Evolutionary conservation across 108 stramenopile genomes (phyloP).

Genomic region (Cyclotella choctawhatcheeana): DNA sequence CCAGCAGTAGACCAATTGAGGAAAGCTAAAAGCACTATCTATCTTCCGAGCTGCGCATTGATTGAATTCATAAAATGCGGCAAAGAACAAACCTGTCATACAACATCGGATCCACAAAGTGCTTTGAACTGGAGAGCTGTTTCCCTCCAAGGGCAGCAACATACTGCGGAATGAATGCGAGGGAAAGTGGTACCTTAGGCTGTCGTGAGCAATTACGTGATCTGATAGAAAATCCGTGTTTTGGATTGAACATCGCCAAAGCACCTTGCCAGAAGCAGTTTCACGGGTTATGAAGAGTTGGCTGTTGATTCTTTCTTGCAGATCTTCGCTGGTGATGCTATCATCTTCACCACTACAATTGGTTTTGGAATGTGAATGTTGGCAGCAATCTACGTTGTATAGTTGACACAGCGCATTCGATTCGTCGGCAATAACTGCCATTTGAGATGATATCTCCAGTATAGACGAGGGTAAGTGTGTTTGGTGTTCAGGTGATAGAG

Average conservation of each 20-base stretch:
- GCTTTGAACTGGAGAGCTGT: conserved; percentile 18
- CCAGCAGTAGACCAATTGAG: conserved; percentile 72
- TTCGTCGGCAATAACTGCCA: background rate
- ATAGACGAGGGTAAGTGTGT: no score
- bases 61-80: conserved; percentile 8
- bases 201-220: conserved; percentile 8
- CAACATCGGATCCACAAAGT: conserved; percentile 14
- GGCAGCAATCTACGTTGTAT: background rate
- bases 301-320: conserved; percentile 29
- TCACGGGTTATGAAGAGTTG: conserved; percentile 25
- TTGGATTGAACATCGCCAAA: conserved; percentile 23
- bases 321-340: conserved; percentile 2
- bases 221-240: conserved; percentile 15
- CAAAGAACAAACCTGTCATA: conserved; percentile 16
- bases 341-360: conserved; percentile 15
- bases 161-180: conserved; percentile 34
- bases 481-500: no score
- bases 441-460: no score
- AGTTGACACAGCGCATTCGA: background rate
- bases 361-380: background rate
- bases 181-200: background rate
- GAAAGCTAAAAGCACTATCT: conserved; percentile 45
- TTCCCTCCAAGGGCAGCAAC: conserved; percentile 17
- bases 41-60: background rate
- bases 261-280: conserved; percentile 17